A percentile compares a stretch with the other conserved stretches of the same genome.
Conservation (phyloP, 331 rosid species). For the Erythrophleum ivorense region DNA sequence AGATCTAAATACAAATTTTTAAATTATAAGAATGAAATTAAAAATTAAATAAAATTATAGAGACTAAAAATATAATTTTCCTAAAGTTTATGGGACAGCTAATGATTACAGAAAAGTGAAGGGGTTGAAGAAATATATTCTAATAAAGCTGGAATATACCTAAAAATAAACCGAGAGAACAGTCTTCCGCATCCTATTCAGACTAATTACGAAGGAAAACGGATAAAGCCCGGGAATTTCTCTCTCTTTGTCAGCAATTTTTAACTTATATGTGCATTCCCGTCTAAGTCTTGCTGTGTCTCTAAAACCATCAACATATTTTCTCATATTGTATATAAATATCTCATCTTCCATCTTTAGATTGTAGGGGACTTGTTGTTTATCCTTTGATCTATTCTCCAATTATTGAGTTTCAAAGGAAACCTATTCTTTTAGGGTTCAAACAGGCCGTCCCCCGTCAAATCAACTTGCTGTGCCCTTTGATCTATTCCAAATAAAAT, state of each 20-base stretch:
- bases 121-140: constrained; percentile 8
- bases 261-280: not conserved
- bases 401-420: not conserved
- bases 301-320: not conserved
- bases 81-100: not conserved
- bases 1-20: too few relatives aligned
- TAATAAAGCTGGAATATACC: constrained; percentile 17
- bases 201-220: constrained; percentile 29
- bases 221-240: constrained; percentile 15
- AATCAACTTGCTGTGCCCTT: constrained; percentile 49
- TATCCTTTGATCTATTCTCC: constrained; percentile 1
- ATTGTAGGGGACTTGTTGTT: not conserved
- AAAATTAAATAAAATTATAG: too few relatives aligned
- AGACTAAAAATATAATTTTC: too few relatives aligned
- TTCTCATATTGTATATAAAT: not conserved
- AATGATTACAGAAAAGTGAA: not conserved
- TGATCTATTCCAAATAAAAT: constrained; percentile 36
- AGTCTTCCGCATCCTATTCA: constrained; percentile 32
- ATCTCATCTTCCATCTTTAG: not conserved
- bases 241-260: not conserved
- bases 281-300: not conserved
- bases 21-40: too few relatives aligned
- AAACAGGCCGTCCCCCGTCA: not conserved
- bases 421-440: constrained; percentile 2
- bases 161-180: constrained; percentile 4